Evolutionary conservation across 805 yeast genomes (phyloP), one percentile per base, ranked within the genome.

Genomic region (Yamadazyma olivae): DNA sequence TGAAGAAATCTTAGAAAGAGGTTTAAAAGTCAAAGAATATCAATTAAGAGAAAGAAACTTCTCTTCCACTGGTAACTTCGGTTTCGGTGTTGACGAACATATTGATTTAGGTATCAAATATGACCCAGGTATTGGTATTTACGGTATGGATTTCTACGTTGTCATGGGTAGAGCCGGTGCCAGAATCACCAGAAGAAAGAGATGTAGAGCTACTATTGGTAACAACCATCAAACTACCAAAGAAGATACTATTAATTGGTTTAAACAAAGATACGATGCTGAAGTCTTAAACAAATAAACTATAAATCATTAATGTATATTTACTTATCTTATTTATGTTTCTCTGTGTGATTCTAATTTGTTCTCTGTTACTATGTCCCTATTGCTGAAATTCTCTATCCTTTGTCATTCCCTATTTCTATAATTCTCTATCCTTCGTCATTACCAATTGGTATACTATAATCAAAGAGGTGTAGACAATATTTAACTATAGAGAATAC

Each of bases 91-190:
- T 70, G 84, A 86, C 60, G 99, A 93, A 82, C 99, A 93, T 83
- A 93, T 93, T 64, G 99, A 93, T 75, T 83, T 93, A 73, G 99
- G 99, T 81, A 93, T 93, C 84, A 93, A 93, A 81, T 93, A 93
- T 79, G 99, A 93, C 75, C 99, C 99, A 75, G 81, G 86, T 67
- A 93, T 93, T 66, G 98, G 98, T 73, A 93, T 93, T 71, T 93
- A 91, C 93, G 99, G 99, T 83, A 93, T 85, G 95, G 99, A 93
- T 77, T 93, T 93, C 88, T 93, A 90, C 90, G 89, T 93, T 68
- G 96, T 91, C 67, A 77, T 93, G 79, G 97, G 96, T 73, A 91
- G 99, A 79, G 93, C 96, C 69, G 99, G 99, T 78, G 83, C 81
- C 80, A 87, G 99, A 79, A 86, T 93, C 61, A 81, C 98, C 65